A percentile compares a stretch with the other conserved stretches of the same genome.
These are phyloP conservation scores for Musa schizocarpa DNA, from an alignment of 176 grass and related monocot species.

Conservation along the genomic window DNA sequence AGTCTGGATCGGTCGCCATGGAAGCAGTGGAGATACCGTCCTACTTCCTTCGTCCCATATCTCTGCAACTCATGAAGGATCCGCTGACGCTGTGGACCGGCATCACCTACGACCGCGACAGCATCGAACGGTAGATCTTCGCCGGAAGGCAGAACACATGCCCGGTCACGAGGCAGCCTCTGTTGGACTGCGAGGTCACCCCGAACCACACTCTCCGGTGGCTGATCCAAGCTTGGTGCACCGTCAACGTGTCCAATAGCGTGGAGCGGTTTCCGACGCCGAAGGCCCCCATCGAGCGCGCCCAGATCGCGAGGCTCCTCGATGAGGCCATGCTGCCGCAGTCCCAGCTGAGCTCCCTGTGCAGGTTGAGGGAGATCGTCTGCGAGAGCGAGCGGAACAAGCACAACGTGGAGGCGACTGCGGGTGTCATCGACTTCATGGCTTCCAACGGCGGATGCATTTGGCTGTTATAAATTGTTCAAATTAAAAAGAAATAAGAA, in stretches of 20 bases:
- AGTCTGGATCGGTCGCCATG: background rate
- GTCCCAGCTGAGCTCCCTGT: background rate
- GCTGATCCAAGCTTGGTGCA: slow-evolving; percentile 10
- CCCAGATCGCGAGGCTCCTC: background rate
- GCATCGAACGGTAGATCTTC: slow-evolving; percentile 12
- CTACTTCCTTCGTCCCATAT: slow-evolving; percentile 17
- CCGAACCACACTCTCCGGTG: slow-evolving; percentile 14
- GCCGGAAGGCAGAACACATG: background rate
- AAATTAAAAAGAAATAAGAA: too few relatives aligned
- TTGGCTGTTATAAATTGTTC: too few relatives aligned
- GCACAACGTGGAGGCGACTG: background rate
- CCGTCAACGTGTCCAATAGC: background rate
- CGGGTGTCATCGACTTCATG: background rate
- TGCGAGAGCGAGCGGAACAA: background rate
- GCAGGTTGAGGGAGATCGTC: background rate
- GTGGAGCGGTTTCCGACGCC: too few relatives aligned
- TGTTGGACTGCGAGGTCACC: background rate
- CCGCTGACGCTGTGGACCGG: slow-evolving; percentile 11
- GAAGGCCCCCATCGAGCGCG: background rate
- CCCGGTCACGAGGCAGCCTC: background rate
- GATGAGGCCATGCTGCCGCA: background rate
- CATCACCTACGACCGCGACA: slow-evolving; percentile 22
- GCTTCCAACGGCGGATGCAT: background rate
- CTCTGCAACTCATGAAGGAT: slow-evolving; percentile 16
- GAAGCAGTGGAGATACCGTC: background rate